A percentile compares a stretch with the other conserved stretches of the same genome.
phyloP scores from a whole-genome alignment of 352 stramenopile genomes.

The Pythium apleroticum region DNA sequence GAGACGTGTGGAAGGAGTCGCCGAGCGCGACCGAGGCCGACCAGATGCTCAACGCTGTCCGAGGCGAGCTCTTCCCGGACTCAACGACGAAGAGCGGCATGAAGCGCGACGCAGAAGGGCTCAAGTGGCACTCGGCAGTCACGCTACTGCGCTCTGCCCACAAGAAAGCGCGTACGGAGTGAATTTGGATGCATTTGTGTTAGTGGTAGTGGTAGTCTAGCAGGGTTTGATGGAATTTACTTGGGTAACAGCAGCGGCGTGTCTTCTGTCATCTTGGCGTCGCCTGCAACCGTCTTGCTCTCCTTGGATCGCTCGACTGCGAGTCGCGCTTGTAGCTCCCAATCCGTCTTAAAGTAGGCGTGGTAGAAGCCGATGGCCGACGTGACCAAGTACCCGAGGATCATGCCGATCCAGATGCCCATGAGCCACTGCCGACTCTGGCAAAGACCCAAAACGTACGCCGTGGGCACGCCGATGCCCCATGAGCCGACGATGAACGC shows the following conservation, averaged over 20 bases:
- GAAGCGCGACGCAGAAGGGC: conserved; percentile 22
- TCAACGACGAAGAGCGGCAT: conserved; percentile 10
- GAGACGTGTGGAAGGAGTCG: conserved; percentile 25
- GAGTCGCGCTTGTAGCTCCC: conserved; percentile 46
- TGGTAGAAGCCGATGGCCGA: conserved; percentile 57
- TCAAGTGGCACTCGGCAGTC: conserved; percentile 33
- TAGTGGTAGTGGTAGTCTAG: not conserved
- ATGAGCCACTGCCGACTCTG: conserved; percentile 39
- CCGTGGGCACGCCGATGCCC: conserved; percentile 64
- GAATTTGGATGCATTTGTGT: not conserved
- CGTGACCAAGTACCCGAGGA: conserved; percentile 74
- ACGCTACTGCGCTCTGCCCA: conserved; percentile 20
- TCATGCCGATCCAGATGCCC: conserved; percentile 72
- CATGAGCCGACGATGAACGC: conserved; percentile 67
- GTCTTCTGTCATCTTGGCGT: conserved; percentile 4
- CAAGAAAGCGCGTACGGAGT: conserved; percentile 25
- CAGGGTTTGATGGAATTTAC: not conserved
- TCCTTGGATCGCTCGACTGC: conserved; percentile 49
- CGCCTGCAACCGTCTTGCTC: not conserved
- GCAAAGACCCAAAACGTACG: conserved; percentile 67
- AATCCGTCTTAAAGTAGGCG: conserved; percentile 65
- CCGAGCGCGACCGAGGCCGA: conserved; percentile 23
- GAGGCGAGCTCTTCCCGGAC: conserved; percentile 8
- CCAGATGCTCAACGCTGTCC: conserved; percentile 28
- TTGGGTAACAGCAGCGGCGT: conserved; percentile 17